These are phyloP conservation scores for Candida hispaniensis DNA, from an alignment of 805 yeast species.

Conservation along the genomic window DNA sequence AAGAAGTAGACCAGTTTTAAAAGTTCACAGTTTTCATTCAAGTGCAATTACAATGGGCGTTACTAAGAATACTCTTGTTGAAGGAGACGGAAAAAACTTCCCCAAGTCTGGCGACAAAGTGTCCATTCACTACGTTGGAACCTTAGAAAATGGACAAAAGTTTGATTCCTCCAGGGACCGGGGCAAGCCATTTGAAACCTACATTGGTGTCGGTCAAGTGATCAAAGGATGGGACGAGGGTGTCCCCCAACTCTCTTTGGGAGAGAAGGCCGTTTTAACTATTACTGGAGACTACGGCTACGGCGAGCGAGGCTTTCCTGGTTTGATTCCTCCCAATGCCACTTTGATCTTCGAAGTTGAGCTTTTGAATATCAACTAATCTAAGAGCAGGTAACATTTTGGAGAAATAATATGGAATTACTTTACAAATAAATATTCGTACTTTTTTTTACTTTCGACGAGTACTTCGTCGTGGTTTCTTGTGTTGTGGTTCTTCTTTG, in stretches of 20 bases:
- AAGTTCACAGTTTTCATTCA: no score
- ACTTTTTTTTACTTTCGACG: no score
- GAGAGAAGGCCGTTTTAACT: slow-evolving; percentile 85
- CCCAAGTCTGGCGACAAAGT: slow-evolving; percentile 83
- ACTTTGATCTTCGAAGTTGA: slow-evolving; percentile 51
- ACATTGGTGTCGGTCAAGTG: slow-evolving; percentile 92
- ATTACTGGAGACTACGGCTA: slow-evolving; percentile 91
- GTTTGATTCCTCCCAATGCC: slow-evolving; percentile 92
- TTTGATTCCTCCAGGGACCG: slow-evolving; percentile 94
- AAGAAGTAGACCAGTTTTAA: no score
- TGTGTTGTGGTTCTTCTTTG: no score
- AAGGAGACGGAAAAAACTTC: slow-evolving; percentile 78
- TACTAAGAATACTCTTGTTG: slow-evolving; percentile 27
- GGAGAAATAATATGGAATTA: no score
- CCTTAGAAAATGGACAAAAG: slow-evolving; percentile 88
- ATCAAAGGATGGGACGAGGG: slow-evolving; percentile 96
- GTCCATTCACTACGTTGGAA: slow-evolving; percentile 92
- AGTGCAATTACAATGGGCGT: slow-evolving; percentile 30
- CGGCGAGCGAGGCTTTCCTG: slow-evolving; percentile 93
- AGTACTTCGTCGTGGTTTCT: no score
- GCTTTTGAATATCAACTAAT: slow-evolving; percentile 25
- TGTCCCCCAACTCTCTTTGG: slow-evolving; percentile 82
- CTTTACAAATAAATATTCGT: no score
- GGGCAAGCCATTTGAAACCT: slow-evolving; percentile 89
- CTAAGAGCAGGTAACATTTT: background rate